Conservation (phyloP, 1,139 yeast species). For the Debaryomyces singareniensis region DNA sequence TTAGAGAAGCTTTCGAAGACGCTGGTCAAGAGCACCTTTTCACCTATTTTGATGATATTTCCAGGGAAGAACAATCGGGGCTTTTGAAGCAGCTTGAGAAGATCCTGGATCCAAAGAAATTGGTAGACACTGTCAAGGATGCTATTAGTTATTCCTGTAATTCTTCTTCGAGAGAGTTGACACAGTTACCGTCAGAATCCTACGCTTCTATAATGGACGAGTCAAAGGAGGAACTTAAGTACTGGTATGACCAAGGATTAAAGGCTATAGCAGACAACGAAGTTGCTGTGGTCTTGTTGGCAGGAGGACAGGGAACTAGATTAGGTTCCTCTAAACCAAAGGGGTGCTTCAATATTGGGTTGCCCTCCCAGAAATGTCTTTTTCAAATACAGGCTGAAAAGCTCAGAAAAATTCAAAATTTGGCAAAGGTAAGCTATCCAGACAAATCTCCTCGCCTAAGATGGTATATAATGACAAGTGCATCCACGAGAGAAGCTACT, state of each 20-base stretch:
- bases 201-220: slow-evolving; percentile 46
- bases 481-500: slow-evolving; percentile 79
- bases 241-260: slow-evolving; percentile 64
- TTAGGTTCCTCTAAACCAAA: slow-evolving; percentile 86
- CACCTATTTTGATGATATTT: slow-evolving; percentile 32
- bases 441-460: slow-evolving; percentile 38
- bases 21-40: slow-evolving; percentile 46
- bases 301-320: slow-evolving; percentile 98
- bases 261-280: slow-evolving; percentile 62
- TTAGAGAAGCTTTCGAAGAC: slow-evolving; percentile 36
- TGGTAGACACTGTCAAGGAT: slow-evolving; percentile 38
- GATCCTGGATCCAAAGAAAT: slow-evolving; percentile 35
- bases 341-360: slow-evolving; percentile 84
- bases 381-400: slow-evolving; percentile 94
- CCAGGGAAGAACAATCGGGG: slow-evolving; percentile 20
- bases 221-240: slow-evolving; percentile 12
- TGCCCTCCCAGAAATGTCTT: slow-evolving; percentile 78
- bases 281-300: slow-evolving; percentile 88
- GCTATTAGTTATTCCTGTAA: slow-evolving; percentile 40
- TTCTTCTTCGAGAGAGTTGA: slow-evolving; percentile 29
- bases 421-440: slow-evolving; percentile 38
- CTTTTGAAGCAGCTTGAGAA: slow-evolving; percentile 32
- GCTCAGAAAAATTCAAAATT: slow-evolving; percentile 53
- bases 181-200: slow-evolving; percentile 46
- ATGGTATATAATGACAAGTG: slow-evolving; percentile 95